These are phyloP conservation scores for Mrakia frigida DNA, from an alignment of 768 basidiomycete species.

Conservation along the genomic window DNA sequence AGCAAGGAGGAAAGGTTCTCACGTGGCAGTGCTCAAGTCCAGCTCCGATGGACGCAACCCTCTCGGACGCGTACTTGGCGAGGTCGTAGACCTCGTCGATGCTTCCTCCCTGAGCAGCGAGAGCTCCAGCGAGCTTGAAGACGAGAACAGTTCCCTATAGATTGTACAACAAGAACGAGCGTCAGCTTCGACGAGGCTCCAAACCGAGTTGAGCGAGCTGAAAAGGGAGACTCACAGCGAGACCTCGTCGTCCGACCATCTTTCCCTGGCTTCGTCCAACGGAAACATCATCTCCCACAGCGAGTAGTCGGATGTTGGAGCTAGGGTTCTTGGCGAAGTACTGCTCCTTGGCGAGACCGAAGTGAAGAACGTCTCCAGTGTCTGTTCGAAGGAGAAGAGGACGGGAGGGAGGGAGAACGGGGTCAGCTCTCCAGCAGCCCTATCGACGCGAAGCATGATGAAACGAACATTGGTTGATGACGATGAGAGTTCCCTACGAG, in stretches of 20 bases:
- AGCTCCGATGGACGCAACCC: conserved; percentile 45
- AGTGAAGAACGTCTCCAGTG: conserved; percentile 48
- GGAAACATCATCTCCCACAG: conserved; percentile 48
- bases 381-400: conserved; percentile 19
- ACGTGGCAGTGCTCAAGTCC: conserved; percentile 48
- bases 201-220: not conserved
- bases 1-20: not conserved
- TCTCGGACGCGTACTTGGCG: conserved; percentile 39
- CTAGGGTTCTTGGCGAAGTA: conserved; percentile 33
- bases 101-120: conserved; percentile 41
- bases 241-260: conserved; percentile 46
- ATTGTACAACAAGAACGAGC: no score
- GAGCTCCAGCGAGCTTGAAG: conserved; percentile 46
- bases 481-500: conserved; percentile 36
- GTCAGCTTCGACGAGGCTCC: not conserved
- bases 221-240: conserved; percentile 26
- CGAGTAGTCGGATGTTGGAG: conserved; percentile 39
- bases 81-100: conserved; percentile 44
- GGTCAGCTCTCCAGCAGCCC: not conserved
- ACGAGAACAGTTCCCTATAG: conserved; percentile 44
- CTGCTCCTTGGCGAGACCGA: conserved; percentile 46
- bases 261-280: conserved; percentile 45
- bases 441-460: not conserved
- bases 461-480: conserved; percentile 35
- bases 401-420: not conserved